These are phyloP conservation scores for Phialemonium atrogriseum DNA, from an alignment of 2,329 filamentous ascomycete species.

Conservation along the genomic window DNA sequence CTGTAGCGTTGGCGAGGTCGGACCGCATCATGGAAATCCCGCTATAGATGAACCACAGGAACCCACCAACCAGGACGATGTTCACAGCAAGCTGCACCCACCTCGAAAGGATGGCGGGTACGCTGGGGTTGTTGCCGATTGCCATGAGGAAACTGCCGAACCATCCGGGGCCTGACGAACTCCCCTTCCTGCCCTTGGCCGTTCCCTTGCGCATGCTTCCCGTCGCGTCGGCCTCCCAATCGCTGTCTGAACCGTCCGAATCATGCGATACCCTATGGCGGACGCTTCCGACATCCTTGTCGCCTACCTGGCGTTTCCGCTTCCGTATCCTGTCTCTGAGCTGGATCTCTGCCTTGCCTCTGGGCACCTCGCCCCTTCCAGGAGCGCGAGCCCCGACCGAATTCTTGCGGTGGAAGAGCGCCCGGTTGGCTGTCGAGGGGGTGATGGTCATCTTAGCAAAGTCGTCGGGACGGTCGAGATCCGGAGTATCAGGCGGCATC, in stretches of 20 bases:
- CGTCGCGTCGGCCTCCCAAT: slow-evolving; percentile 19
- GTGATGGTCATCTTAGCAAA: slow-evolving; percentile 35
- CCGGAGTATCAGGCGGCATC: slow-evolving; percentile 41
- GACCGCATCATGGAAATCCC: slow-evolving; percentile 62
- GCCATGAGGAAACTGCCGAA: slow-evolving; percentile 37
- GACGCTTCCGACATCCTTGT: slow-evolving; percentile 44
- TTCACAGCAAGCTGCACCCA: slow-evolving; percentile 59
- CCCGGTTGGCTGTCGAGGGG: slow-evolving; percentile 37
- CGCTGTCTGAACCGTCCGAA: slow-evolving; percentile 43
- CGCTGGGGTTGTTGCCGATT: slow-evolving; percentile 48
- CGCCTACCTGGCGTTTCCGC: slow-evolving; percentile 42
- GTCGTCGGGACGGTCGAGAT: slow-evolving; percentile 37
- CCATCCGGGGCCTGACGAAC: slow-evolving; percentile 27
- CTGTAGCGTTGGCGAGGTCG: slow-evolving; percentile 67
- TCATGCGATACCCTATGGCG: slow-evolving; percentile 34
- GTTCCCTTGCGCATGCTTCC: slow-evolving; percentile 16
- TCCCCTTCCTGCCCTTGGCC: slow-evolving; percentile 3
- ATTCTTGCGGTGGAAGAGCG: slow-evolving; percentile 34
- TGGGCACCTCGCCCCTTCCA: slow-evolving; percentile 57
- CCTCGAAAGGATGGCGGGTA: slow-evolving; percentile 49
- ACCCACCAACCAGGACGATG: slow-evolving; percentile 44
- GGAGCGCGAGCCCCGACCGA: slow-evolving; percentile 32
- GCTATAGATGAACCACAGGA: slow-evolving; percentile 60
- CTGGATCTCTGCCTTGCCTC: slow-evolving; percentile 31
- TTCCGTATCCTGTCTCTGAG: slow-evolving; percentile 41